Percentiles rank a stretch among this genome's conserved stretches.
Evolutionary conservation across 2,329 filamentous ascomycete genomes (phyloP).

Genomic region (Biscogniauxia marginata): DNA sequence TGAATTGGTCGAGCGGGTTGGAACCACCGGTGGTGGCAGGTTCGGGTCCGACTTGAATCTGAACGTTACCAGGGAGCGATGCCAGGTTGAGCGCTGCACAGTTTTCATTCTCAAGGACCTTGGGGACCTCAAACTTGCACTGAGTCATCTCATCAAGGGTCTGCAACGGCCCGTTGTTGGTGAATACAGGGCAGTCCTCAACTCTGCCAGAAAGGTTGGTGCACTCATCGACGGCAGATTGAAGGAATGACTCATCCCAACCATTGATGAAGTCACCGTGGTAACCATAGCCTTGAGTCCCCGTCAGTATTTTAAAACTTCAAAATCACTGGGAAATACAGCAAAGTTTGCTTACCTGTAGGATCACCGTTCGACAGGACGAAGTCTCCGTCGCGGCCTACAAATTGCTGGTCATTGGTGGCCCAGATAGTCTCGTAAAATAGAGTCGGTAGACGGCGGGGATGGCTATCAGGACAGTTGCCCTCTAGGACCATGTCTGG

Average conservation of each 20-base stretch:
- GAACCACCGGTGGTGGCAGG: conserved; percentile 17
- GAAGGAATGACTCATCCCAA: conserved; percentile 69
- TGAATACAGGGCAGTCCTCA: conserved; percentile 73
- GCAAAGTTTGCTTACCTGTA: conserved; percentile 52
- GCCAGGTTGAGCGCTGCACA: conserved; percentile 34
- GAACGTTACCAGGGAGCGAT: conserved; percentile 64
- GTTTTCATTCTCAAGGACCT: conserved; percentile 57
- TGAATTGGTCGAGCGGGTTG: conserved; percentile 12
- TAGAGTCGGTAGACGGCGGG: conserved; percentile 68
- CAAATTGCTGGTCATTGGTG: conserved; percentile 58
- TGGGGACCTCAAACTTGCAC: conserved; percentile 64
- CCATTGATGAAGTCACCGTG: conserved; percentile 80
- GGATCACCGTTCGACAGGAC: conserved; percentile 76
- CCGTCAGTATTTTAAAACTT: conserved; percentile 7
- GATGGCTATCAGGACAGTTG: conserved; percentile 67
- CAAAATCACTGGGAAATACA: neutral
- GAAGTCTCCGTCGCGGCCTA: conserved; percentile 64
- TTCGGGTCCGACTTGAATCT: conserved; percentile 39
- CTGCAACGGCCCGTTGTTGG: conserved; percentile 51
- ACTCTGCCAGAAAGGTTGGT: conserved; percentile 69
- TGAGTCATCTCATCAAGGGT: conserved; percentile 48
- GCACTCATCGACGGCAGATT: conserved; percentile 72
- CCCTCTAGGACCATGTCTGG: conserved; percentile 75
- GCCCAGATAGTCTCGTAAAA: conserved; percentile 87
- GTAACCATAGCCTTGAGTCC: conserved; percentile 63